Conservation (phyloP, 306 rosid species). For the Gastrolobium villosum region DNA sequence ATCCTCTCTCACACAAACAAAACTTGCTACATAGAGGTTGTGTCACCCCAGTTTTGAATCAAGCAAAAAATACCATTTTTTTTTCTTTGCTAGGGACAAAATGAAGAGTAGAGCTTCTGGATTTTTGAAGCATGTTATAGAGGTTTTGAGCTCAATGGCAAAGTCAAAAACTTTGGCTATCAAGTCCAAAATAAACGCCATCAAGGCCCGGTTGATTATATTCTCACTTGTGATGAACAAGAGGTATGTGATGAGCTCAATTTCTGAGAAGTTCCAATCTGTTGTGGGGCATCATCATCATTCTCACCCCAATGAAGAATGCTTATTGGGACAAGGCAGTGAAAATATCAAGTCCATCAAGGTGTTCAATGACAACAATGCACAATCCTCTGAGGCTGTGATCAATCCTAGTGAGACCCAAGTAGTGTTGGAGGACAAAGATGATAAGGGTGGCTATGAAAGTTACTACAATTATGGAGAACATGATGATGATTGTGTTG, state of each 20-base stretch:
- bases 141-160: conserved; percentile 53
- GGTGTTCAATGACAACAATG: neutral
- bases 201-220: conserved; percentile 59
- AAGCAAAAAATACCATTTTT: conserved; percentile 1
- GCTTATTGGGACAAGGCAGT: conserved; percentile 20
- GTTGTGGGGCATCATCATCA: conserved; percentile 42
- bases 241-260: conserved; percentile 54
- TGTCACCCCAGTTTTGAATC: neutral
- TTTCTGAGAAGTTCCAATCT: conserved; percentile 61
- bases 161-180: conserved; percentile 56
- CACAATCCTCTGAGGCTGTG: conserved; percentile 26
- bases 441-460: conserved; percentile 27
- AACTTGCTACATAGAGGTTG: neutral
- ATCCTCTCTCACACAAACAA: neutral
- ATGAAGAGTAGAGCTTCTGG: conserved; percentile 54
- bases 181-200: conserved; percentile 59
- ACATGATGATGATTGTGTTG: neutral
- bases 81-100: neutral
- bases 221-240: conserved; percentile 59
- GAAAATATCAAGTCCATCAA: conserved; percentile 30
- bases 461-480: conserved; percentile 28
- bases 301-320: conserved; percentile 22
- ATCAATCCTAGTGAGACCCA: conserved; percentile 18
- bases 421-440: conserved; percentile 24
- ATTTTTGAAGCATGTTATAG: conserved; percentile 50